These are phyloP conservation scores for Porcisia hertigi DNA, from an alignment of 208 protist species.

Conservation along the genomic window DNA sequence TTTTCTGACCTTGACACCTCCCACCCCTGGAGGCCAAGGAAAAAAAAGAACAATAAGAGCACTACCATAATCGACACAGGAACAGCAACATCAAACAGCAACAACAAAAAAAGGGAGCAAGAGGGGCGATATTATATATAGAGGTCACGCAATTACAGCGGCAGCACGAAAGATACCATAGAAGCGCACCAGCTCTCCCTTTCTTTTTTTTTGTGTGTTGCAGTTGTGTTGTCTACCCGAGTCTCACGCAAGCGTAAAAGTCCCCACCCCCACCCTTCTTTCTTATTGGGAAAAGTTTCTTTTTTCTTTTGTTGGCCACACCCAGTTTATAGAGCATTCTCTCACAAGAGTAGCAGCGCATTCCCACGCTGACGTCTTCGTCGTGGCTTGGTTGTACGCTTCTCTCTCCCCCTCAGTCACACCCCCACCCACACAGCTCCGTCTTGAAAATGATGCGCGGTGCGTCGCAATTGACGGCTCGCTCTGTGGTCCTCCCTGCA, in stretches of 20 bases:
- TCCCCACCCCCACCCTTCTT: background rate
- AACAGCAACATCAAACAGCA: background rate
- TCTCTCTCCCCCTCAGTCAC: background rate
- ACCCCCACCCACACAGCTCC: background rate
- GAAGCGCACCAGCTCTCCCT: background rate
- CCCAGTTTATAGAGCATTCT: background rate
- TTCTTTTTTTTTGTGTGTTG: background rate
- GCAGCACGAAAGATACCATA: background rate
- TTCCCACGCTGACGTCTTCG: background rate
- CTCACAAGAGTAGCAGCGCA: background rate
- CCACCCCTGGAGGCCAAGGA: no score
- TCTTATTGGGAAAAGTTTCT: background rate
- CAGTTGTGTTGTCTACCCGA: background rate
- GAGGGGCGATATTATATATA: background rate
- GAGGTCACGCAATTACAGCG: background rate
- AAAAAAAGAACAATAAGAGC: no score
- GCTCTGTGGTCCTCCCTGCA: constrained; percentile 9
- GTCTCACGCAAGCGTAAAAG: background rate
- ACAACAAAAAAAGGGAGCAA: background rate
- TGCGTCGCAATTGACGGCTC: constrained; percentile 16
- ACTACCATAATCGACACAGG: no score
- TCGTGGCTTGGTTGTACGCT: background rate
- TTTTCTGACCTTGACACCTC: no score
- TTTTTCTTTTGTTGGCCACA: no score
- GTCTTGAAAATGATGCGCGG: constrained; percentile 39